Percentiles rank a stretch among this genome's conserved stretches.
These are phyloP conservation scores for Kurtzmaniella fragi DNA, from an alignment of 805 yeast species.

Conservation along the genomic window DNA sequence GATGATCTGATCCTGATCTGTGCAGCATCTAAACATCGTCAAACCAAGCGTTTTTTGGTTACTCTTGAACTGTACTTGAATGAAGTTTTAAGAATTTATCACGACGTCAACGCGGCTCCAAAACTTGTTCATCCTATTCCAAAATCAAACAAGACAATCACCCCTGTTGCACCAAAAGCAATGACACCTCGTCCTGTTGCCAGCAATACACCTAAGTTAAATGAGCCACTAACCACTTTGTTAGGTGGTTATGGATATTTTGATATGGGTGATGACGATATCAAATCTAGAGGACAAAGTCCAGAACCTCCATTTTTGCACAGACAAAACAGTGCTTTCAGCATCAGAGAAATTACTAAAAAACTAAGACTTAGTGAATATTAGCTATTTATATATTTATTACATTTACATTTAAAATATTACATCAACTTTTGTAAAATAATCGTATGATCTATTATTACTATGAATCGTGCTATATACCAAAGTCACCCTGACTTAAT, in stretches of 20 bases:
- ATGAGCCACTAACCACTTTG: constrained; percentile 22
- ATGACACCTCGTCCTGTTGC: neutral
- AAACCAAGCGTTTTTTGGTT: constrained; percentile 50
- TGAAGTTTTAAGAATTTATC: constrained; percentile 36
- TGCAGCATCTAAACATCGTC: constrained; percentile 57
- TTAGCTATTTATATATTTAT: constrained; percentile 16
- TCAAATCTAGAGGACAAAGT: constrained; percentile 51
- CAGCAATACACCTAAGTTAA: constrained; percentile 1
- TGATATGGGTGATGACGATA: constrained; percentile 50
- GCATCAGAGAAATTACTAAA: constrained; percentile 56
- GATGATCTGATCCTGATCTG: constrained; percentile 49
- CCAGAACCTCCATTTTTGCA: constrained; percentile 50
- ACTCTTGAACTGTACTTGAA: constrained; percentile 47
- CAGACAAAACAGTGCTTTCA: constrained; percentile 33
- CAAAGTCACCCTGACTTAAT: constrained; percentile 61
- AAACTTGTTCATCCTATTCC: constrained; percentile 21
- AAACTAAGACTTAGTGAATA: constrained; percentile 62
- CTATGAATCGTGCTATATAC: constrained; percentile 40
- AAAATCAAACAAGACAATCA: constrained; percentile 10
- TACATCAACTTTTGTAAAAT: neutral
- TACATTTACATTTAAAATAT: neutral
- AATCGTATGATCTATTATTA: neutral
- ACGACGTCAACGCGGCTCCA: constrained; percentile 17
- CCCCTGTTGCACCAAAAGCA: constrained; percentile 7
- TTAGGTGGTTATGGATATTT: constrained; percentile 60